phyloP scores from a whole-genome alignment of 495 filamentous ascomycete genomes.

The Daldinia loculata region DNA sequence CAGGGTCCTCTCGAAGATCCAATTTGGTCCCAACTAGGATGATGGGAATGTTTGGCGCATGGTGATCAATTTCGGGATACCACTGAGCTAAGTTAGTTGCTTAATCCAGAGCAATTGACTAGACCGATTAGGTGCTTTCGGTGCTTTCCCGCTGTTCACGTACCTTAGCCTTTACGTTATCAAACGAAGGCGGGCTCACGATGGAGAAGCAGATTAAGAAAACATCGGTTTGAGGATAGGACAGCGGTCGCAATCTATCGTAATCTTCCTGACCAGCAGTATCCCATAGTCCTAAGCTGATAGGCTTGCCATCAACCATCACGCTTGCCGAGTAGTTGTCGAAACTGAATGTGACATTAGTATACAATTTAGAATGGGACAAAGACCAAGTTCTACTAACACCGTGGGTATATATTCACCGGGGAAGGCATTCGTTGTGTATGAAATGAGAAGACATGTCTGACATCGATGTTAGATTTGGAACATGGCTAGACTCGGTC shows the following conservation, averaged over 20 bases:
- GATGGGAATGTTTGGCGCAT: conserved; percentile 93
- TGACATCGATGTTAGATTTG: conserved; percentile 56
- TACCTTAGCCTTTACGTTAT: conserved; percentile 97
- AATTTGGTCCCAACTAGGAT: conserved; percentile 98
- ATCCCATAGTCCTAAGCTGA: conserved; percentile 97
- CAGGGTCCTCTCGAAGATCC: conserved; percentile 90
- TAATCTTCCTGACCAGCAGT: conserved; percentile 99
- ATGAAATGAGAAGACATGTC: conserved; percentile 99
- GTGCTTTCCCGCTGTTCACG: conserved; percentile 26
- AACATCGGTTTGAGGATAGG: conserved; percentile 97
- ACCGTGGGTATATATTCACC: conserved; percentile 99
- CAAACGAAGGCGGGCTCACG: conserved; percentile 95
- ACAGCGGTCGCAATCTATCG: conserved; percentile 92
- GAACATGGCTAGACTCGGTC: conserved; percentile 28
- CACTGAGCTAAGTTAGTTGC: conserved; percentile 64
- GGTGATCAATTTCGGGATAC: conserved; percentile 96
- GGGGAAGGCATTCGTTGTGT: conserved; percentile 98
- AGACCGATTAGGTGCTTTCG: neutral
- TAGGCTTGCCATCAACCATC: conserved; percentile 97
- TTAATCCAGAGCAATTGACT: neutral
- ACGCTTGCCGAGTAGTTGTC: conserved; percentile 99
- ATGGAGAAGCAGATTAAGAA: conserved; percentile 99
- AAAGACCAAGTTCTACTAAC: conserved; percentile 63
- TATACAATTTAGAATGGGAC: conserved; percentile 14
- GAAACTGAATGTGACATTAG: conserved; percentile 70